phyloP scores from a whole-genome alignment of 2,329 filamentous ascomycete genomes.

The Colletotrichum sp. region DNA sequence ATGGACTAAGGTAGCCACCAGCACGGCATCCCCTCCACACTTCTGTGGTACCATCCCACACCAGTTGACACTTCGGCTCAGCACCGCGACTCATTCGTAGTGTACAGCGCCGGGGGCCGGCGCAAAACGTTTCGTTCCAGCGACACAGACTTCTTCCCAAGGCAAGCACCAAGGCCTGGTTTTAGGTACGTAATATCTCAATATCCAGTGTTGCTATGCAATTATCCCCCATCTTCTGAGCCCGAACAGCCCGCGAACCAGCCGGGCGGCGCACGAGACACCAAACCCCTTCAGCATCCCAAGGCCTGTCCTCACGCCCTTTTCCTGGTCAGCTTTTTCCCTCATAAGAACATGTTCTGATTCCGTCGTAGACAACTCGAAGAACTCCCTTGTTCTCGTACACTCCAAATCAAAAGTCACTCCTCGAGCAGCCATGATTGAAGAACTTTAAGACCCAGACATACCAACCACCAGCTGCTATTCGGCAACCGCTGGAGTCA shows the following conservation, averaged over 20 bases:
- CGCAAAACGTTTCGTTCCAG: not conserved
- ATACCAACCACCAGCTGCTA: not conserved
- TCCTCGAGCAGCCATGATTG: not conserved
- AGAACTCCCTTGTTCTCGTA: not conserved
- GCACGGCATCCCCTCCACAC: not conserved
- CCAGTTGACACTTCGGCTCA: not conserved
- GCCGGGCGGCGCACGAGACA: not conserved
- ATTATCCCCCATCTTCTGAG: not conserved
- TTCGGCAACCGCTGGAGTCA: not conserved
- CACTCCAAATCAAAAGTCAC: not conserved
- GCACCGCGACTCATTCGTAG: not conserved
- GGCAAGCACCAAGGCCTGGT: not conserved
- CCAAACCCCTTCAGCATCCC: not conserved
- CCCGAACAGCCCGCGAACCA: not conserved
- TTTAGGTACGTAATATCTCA: not conserved
- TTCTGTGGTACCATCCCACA: not conserved
- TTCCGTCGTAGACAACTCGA: not conserved
- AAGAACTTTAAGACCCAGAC: not conserved
- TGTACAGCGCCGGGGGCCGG: not conserved
- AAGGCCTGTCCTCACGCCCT: not conserved
- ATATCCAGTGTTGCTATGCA: not conserved
- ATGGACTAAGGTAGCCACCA: not conserved
- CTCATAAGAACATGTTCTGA: not conserved
- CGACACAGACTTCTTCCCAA: not conserved
- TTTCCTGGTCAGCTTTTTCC: not conserved